Base-by-base conservation (phyloP, 768 basidiomycete species). In the Leucocoprinus birnbaumii region DNA sequence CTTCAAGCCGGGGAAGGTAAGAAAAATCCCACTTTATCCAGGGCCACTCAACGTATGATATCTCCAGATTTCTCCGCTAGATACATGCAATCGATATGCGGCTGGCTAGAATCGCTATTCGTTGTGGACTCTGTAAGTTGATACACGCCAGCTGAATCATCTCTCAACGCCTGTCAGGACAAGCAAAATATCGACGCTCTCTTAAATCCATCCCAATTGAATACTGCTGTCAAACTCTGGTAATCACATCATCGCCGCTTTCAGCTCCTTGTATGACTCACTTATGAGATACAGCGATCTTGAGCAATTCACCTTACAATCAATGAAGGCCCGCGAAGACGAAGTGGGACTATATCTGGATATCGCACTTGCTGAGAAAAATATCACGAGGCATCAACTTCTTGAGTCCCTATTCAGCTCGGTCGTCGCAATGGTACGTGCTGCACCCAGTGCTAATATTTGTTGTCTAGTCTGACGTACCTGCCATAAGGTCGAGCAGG, bases 1-100 rank as follows among this genome's bases (percentile, higher is more conserved):
- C 56, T 66, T 18, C 72, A 77, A 25, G 70, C 69, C 4, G 65
- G 59, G 26, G 62, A 66, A 59, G 62, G 86, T 86, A 58, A 57
- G 75, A 45, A 8, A 26, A 10, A 18, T 4, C 53, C 47, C 14
- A 4, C 14, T 31, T 40, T 37, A 14, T 16, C 48, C 24, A 11
- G 22, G 3, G 51, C 38, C 26, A 52, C 25, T 16, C 24, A 14
- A n/a, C 16, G 43, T 25, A 40, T 10, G 11, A 24, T 25, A 52
- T 3, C 4, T 24, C 7, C 21, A 55, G 54, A 49, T 24, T 21
- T 31, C 13, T 43, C 31, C 18, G 46, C 54, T 31, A 48, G 25
- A 31, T 55, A 48, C 21, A 49, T 49, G 10, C 54, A 55, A 8
- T 48, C 38, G 9, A 25, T 55, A 25, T 55, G 47, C n/a, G 27